phyloP scores from a whole-genome alignment of 2,329 filamentous ascomycete genomes.

The Annulohypoxylon truncatum region DNA sequence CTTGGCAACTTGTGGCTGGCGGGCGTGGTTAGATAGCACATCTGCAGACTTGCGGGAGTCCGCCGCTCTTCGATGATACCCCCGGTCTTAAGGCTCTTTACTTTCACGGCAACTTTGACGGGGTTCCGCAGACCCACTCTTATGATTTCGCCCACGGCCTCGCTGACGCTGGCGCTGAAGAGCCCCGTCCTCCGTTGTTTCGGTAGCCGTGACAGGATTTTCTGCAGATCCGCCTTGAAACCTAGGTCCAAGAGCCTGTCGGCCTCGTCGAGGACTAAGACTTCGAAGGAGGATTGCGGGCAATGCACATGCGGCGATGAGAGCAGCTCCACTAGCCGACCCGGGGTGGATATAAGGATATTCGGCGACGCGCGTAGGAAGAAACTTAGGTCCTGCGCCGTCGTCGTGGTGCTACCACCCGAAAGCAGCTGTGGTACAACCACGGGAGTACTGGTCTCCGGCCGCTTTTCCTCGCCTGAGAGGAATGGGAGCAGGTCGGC shows the following conservation, averaged over 20 bases:
- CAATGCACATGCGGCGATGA: constrained; percentile 89
- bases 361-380: constrained; percentile 90
- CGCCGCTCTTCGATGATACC: constrained; percentile 79
- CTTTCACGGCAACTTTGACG: constrained; percentile 93
- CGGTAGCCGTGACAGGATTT: constrained; percentile 83
- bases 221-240: constrained; percentile 90
- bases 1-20: constrained; percentile 84
- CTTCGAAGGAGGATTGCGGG: constrained; percentile 88
- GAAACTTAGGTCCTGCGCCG: constrained; percentile 85
- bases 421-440: constrained; percentile 89
- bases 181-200: constrained; percentile 94
- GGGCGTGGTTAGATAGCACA: constrained; percentile 82
- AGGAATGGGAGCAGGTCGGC: constrained; percentile 70
- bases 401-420: constrained; percentile 79
- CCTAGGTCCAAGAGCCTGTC: constrained; percentile 92
- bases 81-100: constrained; percentile 78
- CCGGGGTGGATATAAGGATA: constrained; percentile 89
- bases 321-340: constrained; percentile 87
- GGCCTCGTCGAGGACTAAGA: constrained; percentile 92
- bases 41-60: constrained; percentile 91
- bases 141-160: constrained; percentile 93
- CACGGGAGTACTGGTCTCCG: constrained; percentile 58
- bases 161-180: constrained; percentile 95
- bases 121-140: constrained; percentile 92
- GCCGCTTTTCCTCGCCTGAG: constrained; percentile 67